These are phyloP conservation scores for Fragilaria radians DNA, from an alignment of 108 stramenopile genomes.

Conservation along the genomic window DNA sequence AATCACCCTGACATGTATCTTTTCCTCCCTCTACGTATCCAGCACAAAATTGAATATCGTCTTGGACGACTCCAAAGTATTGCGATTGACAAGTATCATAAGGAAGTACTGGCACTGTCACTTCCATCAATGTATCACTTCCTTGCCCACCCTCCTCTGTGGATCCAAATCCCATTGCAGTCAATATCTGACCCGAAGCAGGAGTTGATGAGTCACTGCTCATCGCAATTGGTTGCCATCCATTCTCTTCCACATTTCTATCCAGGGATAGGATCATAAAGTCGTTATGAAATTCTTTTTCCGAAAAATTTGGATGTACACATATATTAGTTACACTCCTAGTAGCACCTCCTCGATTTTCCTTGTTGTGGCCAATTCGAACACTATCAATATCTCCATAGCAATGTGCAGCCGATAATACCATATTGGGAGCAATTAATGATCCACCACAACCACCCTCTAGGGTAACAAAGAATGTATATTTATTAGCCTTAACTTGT, in stretches of 20 bases:
- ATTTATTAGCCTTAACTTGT: not conserved
- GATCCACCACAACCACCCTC: not conserved
- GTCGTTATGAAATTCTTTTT: not conserved
- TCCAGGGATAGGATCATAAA: conserved; percentile 1
- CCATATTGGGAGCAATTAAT: not conserved
- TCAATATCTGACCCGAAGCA: conserved; percentile 15
- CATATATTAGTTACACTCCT: not conserved
- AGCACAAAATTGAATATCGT: conserved; percentile 36
- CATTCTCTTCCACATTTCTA: not conserved
- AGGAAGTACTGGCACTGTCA: conserved; percentile 12
- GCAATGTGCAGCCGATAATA: not conserved
- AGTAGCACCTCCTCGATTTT: not conserved
- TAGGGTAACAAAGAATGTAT: not conserved
- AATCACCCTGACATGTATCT: conserved; percentile 55
- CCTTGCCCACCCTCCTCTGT: conserved; percentile 2
- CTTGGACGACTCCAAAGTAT: conserved; percentile 16
- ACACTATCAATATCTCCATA: not conserved
- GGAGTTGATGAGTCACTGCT: conserved; percentile 29
- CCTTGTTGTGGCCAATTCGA: not conserved
- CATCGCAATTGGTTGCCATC: conserved; percentile 7
- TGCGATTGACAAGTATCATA: conserved; percentile 8
- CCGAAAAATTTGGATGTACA: not conserved
- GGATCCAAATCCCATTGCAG: conserved; percentile 46
- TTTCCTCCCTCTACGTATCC: conserved; percentile 13
- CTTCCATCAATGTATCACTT: conserved; percentile 22